phyloP scores from a whole-genome alignment of 768 basidiomycete genomes.

The Naematelia aurantialba region DNA sequence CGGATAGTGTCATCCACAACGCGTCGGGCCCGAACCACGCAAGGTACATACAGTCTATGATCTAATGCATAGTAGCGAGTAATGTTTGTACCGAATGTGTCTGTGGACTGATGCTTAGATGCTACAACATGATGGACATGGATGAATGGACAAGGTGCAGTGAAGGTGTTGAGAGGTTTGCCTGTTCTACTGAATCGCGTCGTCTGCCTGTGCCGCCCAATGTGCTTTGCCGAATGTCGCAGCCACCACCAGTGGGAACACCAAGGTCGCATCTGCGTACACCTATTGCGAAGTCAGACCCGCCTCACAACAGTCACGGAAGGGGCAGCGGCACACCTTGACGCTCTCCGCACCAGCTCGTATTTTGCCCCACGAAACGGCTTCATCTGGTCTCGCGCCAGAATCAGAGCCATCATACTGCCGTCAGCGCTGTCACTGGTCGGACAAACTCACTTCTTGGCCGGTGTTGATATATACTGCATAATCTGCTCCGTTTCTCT shows the following conservation, averaged over 20 bases:
- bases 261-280: constrained; percentile 93
- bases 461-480: constrained; percentile 98
- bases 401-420: constrained; percentile 94
- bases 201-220: constrained; percentile 45
- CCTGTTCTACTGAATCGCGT: too few relatives aligned
- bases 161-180: neutral
- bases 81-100: neutral
- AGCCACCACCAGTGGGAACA: constrained; percentile 91
- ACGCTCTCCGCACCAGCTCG: constrained; percentile 60
- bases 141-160: too few relatives aligned
- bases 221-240: constrained; percentile 74
- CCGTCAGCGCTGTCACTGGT: constrained; percentile 3
- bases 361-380: constrained; percentile 98
- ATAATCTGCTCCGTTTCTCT: constrained; percentile 97
- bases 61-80: neutral
- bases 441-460: constrained; percentile 59
- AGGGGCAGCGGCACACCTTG: constrained; percentile 47
- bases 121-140: neutral
- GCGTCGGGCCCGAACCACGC: neutral
- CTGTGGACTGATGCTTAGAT: neutral
- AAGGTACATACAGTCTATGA: too few relatives aligned
- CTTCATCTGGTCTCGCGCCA: constrained; percentile 94
- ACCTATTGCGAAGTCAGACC: constrained; percentile 55
- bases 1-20: neutral
- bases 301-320: neutral